A percentile compares a stretch with the other conserved stretches of the same genome.
Evolutionary conservation across 106 monocot species (phyloP).

Genomic region (Xerophyta viscosa): DNA sequence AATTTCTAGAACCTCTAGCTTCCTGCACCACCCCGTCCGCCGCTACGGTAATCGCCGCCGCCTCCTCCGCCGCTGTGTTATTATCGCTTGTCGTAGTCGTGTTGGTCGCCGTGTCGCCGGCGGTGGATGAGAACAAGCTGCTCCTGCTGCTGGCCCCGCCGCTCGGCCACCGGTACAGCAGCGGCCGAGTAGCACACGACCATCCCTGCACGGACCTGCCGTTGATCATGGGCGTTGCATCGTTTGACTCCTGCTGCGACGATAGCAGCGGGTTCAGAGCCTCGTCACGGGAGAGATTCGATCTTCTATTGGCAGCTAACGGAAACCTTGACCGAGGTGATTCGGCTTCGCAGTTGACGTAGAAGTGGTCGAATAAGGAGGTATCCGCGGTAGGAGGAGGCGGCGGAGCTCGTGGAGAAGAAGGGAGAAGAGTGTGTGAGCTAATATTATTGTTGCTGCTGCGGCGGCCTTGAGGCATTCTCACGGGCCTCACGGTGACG

Average conservation of each 20-base stretch:
- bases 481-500: background rate
- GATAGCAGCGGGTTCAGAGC: slow-evolving; percentile 2
- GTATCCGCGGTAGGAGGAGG: background rate
- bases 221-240: background rate
- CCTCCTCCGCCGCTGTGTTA: background rate
- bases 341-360: no score
- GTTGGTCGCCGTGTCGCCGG: slow-evolving; percentile 18
- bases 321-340: no score
- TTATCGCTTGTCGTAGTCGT: background rate
- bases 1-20: slow-evolving; percentile 6
- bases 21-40: background rate
- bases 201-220: background rate
- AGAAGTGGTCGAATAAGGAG: background rate
- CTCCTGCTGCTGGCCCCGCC: slow-evolving; percentile 23
- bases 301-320: no score
- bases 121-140: slow-evolving; percentile 17
- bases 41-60: background rate
- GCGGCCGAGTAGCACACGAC: background rate
- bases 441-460: no score
- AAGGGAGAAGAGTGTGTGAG: no score
- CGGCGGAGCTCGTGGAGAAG: no score
- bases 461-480: slow-evolving; percentile 5
- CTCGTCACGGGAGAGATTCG: slow-evolving; percentile 8
- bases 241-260: background rate
- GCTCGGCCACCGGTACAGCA: slow-evolving; percentile 16